These are phyloP conservation scores for Tephrocybe sp. DNA, from an alignment of 768 basidiomycete genomes.

Conservation along the genomic window DNA sequence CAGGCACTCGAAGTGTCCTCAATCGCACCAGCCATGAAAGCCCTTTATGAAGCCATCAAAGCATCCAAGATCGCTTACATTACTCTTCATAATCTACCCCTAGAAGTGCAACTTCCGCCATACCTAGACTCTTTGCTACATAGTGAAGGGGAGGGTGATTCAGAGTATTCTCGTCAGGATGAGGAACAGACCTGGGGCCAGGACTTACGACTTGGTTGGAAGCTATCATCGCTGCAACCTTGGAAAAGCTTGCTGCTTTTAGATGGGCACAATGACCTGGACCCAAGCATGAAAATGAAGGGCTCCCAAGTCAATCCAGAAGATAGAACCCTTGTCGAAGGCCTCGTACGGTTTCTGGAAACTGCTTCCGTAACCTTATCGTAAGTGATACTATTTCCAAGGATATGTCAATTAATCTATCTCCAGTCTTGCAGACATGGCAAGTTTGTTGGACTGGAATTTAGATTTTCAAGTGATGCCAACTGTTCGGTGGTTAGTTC, in stretches of 20 bases:
- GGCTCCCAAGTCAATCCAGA: constrained; percentile 60
- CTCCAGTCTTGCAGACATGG: constrained; percentile 72
- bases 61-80: constrained; percentile 74
- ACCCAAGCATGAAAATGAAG: constrained; percentile 58
- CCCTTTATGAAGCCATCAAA: constrained; percentile 77
- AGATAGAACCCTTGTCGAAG: constrained; percentile 66
- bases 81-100: constrained; percentile 70
- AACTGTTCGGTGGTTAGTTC: constrained; percentile 89
- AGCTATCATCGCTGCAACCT: constrained; percentile 69
- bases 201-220: constrained; percentile 71
- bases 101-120: constrained; percentile 87
- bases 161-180: constrained; percentile 48
- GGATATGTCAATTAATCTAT: neutral
- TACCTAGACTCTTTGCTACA: constrained; percentile 71
- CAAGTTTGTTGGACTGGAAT: constrained; percentile 79
- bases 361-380: constrained; percentile 72
- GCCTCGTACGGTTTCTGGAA: constrained; percentile 73
- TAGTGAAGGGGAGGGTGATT: constrained; percentile 50
- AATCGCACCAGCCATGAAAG: constrained; percentile 76
- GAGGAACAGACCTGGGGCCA: constrained; percentile 58
- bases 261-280: constrained; percentile 53
- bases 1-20: constrained; percentile 66
- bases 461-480: constrained; percentile 81
- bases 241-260: constrained; percentile 90
- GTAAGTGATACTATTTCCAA: constrained; percentile 40